Conservation (phyloP, 1,284 basidiomycete genomes). For the Neonothopanus nambi region DNA sequence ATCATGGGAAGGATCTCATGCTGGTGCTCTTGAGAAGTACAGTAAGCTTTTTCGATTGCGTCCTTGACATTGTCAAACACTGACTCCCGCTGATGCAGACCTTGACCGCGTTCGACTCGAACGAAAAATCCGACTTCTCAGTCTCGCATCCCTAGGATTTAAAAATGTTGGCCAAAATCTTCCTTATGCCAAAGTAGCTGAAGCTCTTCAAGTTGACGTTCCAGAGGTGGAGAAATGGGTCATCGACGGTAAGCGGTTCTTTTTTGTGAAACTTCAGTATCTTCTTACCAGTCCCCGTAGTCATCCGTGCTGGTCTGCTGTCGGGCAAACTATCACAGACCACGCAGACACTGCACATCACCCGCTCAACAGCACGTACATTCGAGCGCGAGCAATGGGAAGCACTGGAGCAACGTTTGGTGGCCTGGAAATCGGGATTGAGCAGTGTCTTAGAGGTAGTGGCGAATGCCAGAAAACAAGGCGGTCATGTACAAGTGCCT, state of each 20-base stretch:
- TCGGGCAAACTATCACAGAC: conserved; percentile 87
- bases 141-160: conserved; percentile 78
- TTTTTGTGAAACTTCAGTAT: conserved; percentile 21
- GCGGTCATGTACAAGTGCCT: conserved; percentile 25
- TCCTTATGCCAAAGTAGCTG: conserved; percentile 73
- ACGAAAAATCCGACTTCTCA: conserved; percentile 81
- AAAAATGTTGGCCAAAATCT: conserved; percentile 77
- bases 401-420: conserved; percentile 74
- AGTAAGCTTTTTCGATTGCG: conserved; percentile 40
- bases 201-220: conserved; percentile 65
- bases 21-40: conserved; percentile 55
- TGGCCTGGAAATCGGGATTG: conserved; percentile 79
- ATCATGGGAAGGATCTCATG: conserved; percentile 61
- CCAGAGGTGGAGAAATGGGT: conserved; percentile 88
- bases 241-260: conserved; percentile 74
- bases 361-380: conserved; percentile 73
- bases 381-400: conserved; percentile 86
- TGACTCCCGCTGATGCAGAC: conserved; percentile 32
- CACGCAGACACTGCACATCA: conserved; percentile 73
- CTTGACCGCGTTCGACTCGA: conserved; percentile 62
- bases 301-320: conserved; percentile 82
- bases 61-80: not conserved
- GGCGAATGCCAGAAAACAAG: conserved; percentile 55
- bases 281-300: conserved; percentile 38
- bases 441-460: conserved; percentile 70